A percentile compares a stretch with the other conserved stretches of the same genome.
Conservation (phyloP, 352 stramenopile species). For the Pythium monospermum region DNA sequence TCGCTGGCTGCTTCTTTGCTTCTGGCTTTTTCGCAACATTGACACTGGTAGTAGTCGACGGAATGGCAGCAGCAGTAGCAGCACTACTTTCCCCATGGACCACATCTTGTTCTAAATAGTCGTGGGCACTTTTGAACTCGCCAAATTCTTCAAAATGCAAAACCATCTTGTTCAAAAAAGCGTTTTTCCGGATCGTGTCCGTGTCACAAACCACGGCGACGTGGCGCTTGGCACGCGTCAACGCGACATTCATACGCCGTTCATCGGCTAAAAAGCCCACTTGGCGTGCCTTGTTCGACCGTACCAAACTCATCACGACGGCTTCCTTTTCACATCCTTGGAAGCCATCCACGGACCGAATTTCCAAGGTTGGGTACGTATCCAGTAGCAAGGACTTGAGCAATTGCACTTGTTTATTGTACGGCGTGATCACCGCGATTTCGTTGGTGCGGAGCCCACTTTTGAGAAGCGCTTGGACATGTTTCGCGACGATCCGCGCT, state of each 20-base stretch:
- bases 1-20: constrained; percentile 15
- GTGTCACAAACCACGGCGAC: constrained; percentile 93
- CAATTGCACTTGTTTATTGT: constrained; percentile 96
- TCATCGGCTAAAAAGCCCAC: constrained; percentile 97
- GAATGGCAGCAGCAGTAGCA: not conserved
- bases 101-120: constrained; percentile 67
- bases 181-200: constrained; percentile 89
- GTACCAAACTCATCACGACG: constrained; percentile 97
- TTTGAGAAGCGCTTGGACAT: constrained; percentile 84
- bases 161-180: constrained; percentile 88
- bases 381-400: constrained; percentile 83
- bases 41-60: constrained; percentile 6
- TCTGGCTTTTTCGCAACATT: constrained; percentile 5
- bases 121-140: constrained; percentile 85
- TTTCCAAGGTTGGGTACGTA: constrained; percentile 70
- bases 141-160: constrained; percentile 92
- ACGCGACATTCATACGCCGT: constrained; percentile 96
- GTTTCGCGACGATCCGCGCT: constrained; percentile 62
- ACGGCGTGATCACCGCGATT: constrained; percentile 97
- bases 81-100: constrained; percentile 26
- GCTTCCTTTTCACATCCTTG: constrained; percentile 96
- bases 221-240: constrained; percentile 95
- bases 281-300: constrained; percentile 83
- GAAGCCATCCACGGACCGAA: constrained; percentile 96
- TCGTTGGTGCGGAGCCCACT: constrained; percentile 86